A percentile compares a stretch with the other conserved stretches of the same genome.
phyloP scores from a whole-genome alignment of 768 basidiomycete genomes.

The Russula sp. region DNA sequence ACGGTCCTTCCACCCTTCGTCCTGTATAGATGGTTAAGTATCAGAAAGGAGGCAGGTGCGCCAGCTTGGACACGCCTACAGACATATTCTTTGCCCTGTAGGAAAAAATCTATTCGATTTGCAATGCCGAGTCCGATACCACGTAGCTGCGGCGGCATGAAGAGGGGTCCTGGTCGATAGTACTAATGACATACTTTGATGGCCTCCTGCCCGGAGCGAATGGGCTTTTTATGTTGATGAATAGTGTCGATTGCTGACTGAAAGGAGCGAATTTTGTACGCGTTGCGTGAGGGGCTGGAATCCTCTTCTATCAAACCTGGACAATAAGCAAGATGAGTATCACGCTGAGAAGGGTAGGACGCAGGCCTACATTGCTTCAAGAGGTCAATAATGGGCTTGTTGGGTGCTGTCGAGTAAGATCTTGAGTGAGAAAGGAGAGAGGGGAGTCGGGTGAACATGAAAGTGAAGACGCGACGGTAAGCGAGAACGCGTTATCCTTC shows the following conservation, averaged over 20 bases:
- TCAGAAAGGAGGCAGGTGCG: neutral
- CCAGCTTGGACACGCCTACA: slow-evolving; percentile 20
- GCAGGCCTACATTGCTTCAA: slow-evolving; percentile 43
- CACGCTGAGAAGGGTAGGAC: neutral
- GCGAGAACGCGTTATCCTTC: neutral
- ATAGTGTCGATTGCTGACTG: slow-evolving; percentile 26
- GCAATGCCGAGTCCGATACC: slow-evolving; percentile 31
- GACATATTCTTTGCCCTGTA: slow-evolving; percentile 29
- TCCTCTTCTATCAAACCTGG: slow-evolving; percentile 29
- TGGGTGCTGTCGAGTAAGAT: slow-evolving; percentile 30
- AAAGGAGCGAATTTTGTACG: slow-evolving; percentile 31
- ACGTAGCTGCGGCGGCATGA: slow-evolving; percentile 17
- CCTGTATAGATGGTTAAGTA: slow-evolving; percentile 17
- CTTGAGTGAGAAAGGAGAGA: neutral
- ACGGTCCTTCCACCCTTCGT: slow-evolving; percentile 31
- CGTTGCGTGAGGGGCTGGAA: slow-evolving; percentile 23
- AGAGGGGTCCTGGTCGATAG: neutral
- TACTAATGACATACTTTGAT: slow-evolving; percentile 19
- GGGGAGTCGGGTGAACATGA: slow-evolving; percentile 20
- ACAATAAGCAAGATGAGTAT: neutral
- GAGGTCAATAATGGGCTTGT: slow-evolving; percentile 42
- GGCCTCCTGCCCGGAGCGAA: slow-evolving; percentile 27
- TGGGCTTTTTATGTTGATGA: slow-evolving; percentile 11
- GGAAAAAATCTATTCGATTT: slow-evolving; percentile 29
- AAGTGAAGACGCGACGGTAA: slow-evolving; percentile 4